Percentiles rank a stretch among this genome's conserved stretches.
These are phyloP conservation scores for Cinnamomum chago DNA, from an alignment of 164 flowering plant species.

Conservation along the genomic window DNA sequence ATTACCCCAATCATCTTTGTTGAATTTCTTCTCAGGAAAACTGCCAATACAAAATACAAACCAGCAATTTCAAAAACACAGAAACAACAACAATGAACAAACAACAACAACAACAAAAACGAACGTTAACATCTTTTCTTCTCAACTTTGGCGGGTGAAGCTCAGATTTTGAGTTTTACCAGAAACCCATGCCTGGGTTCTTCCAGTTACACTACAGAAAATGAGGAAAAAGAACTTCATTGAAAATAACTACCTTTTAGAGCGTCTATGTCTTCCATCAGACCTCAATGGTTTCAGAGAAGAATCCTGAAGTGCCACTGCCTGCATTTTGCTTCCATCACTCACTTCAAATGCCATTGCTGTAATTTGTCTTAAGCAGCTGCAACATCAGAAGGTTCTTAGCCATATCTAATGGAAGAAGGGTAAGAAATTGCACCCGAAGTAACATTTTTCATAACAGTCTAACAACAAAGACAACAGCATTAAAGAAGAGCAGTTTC, in stretches of 20 bases:
- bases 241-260: constrained; percentile 33
- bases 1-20: constrained; percentile 19
- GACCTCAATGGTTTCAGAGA: constrained; percentile 27
- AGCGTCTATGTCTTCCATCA: constrained; percentile 41
- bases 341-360: constrained; percentile 21
- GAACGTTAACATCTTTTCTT: not conserved
- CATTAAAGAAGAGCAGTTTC: not conserved
- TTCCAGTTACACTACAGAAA: not conserved
- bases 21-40: constrained; percentile 25
- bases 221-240: constrained; percentile 1
- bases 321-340: constrained; percentile 25
- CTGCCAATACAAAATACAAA: constrained; percentile 25
- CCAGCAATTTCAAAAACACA: not conserved
- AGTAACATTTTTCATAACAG: constrained; percentile 6
- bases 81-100: not conserved
- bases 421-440: constrained; percentile 2
- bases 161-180: not conserved
- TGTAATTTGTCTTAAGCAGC: constrained; percentile 21
- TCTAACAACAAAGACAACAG: constrained; percentile 11
- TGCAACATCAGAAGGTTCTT: constrained; percentile 20
- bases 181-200: not conserved
- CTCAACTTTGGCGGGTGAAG: constrained; percentile 1
- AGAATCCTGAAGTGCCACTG: constrained; percentile 24
- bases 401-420: not conserved
- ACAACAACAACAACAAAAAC: not conserved